phyloP scores from a whole-genome alignment of 257 asterid genomes.

The Nicotiana undulata region DNA sequence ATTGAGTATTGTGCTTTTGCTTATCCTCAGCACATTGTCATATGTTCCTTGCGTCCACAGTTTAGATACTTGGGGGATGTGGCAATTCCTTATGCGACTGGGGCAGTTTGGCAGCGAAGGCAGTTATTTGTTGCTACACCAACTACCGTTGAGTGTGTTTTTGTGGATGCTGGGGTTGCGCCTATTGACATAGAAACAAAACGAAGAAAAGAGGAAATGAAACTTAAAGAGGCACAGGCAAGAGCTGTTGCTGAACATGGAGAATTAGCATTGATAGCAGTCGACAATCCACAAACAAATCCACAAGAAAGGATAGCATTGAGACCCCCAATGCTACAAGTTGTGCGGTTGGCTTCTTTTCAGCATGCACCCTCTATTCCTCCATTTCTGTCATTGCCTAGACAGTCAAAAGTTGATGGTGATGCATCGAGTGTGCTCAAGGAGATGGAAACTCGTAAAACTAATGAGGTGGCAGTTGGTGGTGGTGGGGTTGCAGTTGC shows the following conservation, averaged over 20 bases:
- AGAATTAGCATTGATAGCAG: constrained; percentile 78
- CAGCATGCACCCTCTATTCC: constrained; percentile 96
- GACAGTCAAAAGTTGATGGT: constrained; percentile 62
- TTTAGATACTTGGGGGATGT: constrained; percentile 94
- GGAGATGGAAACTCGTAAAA: constrained; percentile 68
- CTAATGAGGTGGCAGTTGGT: constrained; percentile 84
- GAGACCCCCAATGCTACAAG: constrained; percentile 97
- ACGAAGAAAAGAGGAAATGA: constrained; percentile 70
- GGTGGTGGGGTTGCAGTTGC: constrained; percentile 98
- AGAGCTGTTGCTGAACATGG: constrained; percentile 88
- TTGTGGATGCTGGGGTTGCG: constrained; percentile 93
- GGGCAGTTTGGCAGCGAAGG: constrained; percentile 98
- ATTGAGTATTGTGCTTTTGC: constrained; percentile 98
- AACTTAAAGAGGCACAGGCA: constrained; percentile 60
- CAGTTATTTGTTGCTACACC: constrained; percentile 95
- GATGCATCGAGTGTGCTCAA: constrained; percentile 53
- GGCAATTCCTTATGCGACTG: constrained; percentile 93
- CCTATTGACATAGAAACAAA: constrained; percentile 77
- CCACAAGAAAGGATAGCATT: constrained; percentile 63
- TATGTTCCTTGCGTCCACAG: constrained; percentile 97
- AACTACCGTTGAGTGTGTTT: constrained; percentile 94
- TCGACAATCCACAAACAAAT: constrained; percentile 58
- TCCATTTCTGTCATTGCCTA: constrained; percentile 78
- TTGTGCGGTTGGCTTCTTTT: constrained; percentile 88
- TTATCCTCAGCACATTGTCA: constrained; percentile 76